These are phyloP conservation scores for Ampelocalamus luodianensis DNA, from an alignment of 176 grass and related monocot species.

Conservation along the genomic window DNA sequence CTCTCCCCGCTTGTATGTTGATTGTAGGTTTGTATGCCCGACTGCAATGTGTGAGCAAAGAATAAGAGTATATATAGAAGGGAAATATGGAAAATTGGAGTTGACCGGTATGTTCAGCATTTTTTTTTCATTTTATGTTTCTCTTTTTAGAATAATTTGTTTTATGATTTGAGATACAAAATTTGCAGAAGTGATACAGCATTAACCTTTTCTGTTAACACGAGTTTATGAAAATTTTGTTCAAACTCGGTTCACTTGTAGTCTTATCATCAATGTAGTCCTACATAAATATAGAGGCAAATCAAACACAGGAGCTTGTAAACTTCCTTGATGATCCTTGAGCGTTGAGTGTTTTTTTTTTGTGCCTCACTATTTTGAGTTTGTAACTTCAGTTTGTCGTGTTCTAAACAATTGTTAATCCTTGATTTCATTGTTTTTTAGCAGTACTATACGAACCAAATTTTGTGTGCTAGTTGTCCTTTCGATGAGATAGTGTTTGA, in stretches of 20 bases:
- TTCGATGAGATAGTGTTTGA: neutral
- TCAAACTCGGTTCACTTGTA: constrained; percentile 31
- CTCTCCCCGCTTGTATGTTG: constrained; percentile 14
- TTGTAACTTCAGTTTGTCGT: neutral
- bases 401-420: neutral
- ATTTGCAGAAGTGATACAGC: neutral
- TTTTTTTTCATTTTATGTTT: constrained; percentile 29
- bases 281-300: neutral
- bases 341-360: neutral
- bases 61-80: constrained; percentile 83
- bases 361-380: neutral
- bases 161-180: constrained; percentile 10
- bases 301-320: neutral
- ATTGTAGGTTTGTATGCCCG: constrained; percentile 77
- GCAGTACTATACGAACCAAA: neutral
- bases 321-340: neutral
- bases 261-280: constrained; percentile 3
- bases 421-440: constrained; percentile 21
- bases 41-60: constrained; percentile 73
- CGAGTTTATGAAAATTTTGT: constrained; percentile 30
- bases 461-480: neutral
- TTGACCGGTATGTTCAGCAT: constrained; percentile 70
- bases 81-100: constrained; percentile 93
- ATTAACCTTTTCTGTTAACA: constrained; percentile 28
- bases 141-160: constrained; percentile 16